These are phyloP conservation scores for Breynia disticha DNA, from an alignment of 441 rosid genomes.

Conservation along the genomic window DNA sequence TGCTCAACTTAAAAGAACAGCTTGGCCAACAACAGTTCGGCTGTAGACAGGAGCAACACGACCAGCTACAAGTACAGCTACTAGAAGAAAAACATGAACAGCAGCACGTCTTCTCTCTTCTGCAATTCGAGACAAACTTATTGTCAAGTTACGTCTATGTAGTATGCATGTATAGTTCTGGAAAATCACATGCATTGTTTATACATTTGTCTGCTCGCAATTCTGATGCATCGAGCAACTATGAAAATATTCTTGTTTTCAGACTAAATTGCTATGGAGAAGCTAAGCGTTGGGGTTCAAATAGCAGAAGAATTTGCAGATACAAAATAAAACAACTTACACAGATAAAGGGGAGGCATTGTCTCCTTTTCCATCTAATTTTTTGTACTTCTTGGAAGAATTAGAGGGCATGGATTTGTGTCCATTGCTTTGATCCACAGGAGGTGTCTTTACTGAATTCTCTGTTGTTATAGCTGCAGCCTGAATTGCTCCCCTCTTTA, in stretches of 20 bases:
- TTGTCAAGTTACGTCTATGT: neutral
- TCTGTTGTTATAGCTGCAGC: constrained; percentile 5
- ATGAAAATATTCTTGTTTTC: too few species aligned
- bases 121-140: neutral
- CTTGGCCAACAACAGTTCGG: constrained; percentile 21
- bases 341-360: constrained; percentile 39
- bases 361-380: constrained; percentile 28
- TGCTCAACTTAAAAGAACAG: constrained; percentile 13
- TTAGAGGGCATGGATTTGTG: constrained; percentile 19
- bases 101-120: constrained; percentile 20
- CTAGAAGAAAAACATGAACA: constrained; percentile 37
- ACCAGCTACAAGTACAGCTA: constrained; percentile 26
- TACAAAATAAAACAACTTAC: constrained; percentile 27
- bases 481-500: constrained; percentile 15
- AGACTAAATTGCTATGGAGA: too few species aligned
- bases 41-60: constrained; percentile 29
- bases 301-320: neutral
- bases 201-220: too few species aligned
- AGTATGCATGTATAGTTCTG: too few species aligned
- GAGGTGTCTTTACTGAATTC: constrained; percentile 4
- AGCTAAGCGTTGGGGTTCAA: too few species aligned
- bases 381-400: constrained; percentile 21
- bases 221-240: too few species aligned
- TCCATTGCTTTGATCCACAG: constrained; percentile 10
- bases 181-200: too few species aligned